Conservation (phyloP, 768 basidiomycete species). For the Gloeostereum incarnatum region DNA sequence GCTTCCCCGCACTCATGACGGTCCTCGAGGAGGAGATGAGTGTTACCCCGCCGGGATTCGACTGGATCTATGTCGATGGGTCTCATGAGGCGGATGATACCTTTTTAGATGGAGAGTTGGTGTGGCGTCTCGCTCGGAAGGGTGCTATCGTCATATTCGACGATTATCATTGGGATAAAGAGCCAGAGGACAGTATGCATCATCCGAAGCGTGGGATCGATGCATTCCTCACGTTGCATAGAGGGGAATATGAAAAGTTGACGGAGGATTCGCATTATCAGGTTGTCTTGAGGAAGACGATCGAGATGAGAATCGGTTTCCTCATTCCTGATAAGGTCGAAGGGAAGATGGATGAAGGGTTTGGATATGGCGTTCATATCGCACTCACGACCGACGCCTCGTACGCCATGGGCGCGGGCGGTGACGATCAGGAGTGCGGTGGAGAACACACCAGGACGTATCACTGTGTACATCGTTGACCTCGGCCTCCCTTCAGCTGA, state of each 20-base stretch:
- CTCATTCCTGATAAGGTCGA: conserved; percentile 14
- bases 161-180: conserved; percentile 44
- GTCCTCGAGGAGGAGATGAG: conserved; percentile 37
- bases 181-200: conserved; percentile 36
- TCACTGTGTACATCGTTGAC: conserved; percentile 42
- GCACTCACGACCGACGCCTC: conserved; percentile 30
- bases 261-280: conserved; percentile 32
- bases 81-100: conserved; percentile 54
- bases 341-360: conserved; percentile 9
- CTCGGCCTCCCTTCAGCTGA: conserved; percentile 30
- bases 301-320: conserved; percentile 47
- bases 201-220: conserved; percentile 52
- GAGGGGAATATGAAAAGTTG: conserved; percentile 34
- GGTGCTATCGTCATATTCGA: conserved; percentile 48
- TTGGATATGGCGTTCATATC: conserved; percentile 40
- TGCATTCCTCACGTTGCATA: conserved; percentile 41
- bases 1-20: conserved; percentile 38
- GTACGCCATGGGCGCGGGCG: conserved; percentile 38
- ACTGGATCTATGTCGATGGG: conserved; percentile 53
- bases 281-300: conserved; percentile 40
- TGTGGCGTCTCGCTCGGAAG: conserved; percentile 43
- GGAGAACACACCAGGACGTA: conserved; percentile 22
- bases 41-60: conserved; percentile 30
- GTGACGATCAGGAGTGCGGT: conserved; percentile 35
- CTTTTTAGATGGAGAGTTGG: conserved; percentile 49